phyloP scores from a whole-genome alignment of 495 filamentous ascomycete species.

The Cudoniella acicularis region DNA sequence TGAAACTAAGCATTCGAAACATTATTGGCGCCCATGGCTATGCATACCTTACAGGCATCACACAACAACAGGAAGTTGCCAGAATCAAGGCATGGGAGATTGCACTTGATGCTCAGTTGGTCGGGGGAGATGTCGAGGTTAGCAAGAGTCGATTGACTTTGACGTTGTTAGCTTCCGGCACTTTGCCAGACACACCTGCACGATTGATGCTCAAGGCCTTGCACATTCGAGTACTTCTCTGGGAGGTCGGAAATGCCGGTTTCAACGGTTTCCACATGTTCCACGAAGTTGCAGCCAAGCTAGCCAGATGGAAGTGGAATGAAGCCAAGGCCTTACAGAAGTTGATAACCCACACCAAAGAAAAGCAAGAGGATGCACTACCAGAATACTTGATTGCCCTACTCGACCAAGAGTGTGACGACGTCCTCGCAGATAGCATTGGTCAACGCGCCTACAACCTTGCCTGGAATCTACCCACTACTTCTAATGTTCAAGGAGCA shows the following conservation, averaged over 20 bases:
- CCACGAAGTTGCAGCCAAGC: slow-evolving; percentile 59
- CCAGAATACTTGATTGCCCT: slow-evolving; percentile 72
- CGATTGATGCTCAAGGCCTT: slow-evolving; percentile 89
- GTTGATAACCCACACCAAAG: slow-evolving; percentile 48
- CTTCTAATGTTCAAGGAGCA: slow-evolving; percentile 54
- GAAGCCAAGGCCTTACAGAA: slow-evolving; percentile 65
- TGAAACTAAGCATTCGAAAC: slow-evolving; percentile 78
- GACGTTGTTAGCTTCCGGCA: slow-evolving; percentile 84
- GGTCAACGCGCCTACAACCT: slow-evolving; percentile 87
- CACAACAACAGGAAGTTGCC: slow-evolving; percentile 79
- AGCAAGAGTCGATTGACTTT: slow-evolving; percentile 82
- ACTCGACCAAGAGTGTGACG: slow-evolving; percentile 71
- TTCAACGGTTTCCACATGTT: slow-evolving; percentile 57
- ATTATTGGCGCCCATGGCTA: slow-evolving; percentile 72
- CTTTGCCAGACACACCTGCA: slow-evolving; percentile 77
- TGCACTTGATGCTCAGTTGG: slow-evolving; percentile 89
- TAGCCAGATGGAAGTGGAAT: slow-evolving; percentile 77
- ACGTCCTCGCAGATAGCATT: slow-evolving; percentile 71
- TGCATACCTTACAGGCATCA: slow-evolving; percentile 72
- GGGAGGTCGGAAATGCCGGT: slow-evolving; percentile 65
- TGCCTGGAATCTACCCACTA: slow-evolving; percentile 78
- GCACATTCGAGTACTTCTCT: slow-evolving; percentile 83
- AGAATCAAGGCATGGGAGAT: slow-evolving; percentile 92
- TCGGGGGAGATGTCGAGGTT: slow-evolving; percentile 89
- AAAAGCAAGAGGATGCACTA: slow-evolving; percentile 56